Base-by-base conservation (phyloP, 1,284 basidiomycete species). In the Heterobasidion annosum region DNA sequence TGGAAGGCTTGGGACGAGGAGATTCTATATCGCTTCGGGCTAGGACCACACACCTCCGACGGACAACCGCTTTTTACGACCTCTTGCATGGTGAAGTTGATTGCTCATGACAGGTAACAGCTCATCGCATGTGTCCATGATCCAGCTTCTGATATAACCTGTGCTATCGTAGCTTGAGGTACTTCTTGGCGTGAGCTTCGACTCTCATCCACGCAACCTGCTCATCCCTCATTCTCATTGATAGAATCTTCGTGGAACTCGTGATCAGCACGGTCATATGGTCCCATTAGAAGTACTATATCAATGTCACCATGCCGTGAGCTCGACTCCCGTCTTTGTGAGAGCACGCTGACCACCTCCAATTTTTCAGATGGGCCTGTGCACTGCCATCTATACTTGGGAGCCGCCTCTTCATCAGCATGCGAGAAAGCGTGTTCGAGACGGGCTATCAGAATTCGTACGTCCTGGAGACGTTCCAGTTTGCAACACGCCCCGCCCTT, bases 301-400 rank as follows among this genome's bases (percentile, higher is more conserved):
- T 67, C 55, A 63, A 62, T 47, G 51, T 64, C 34, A 52, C 66
- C 51, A 64, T 63, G 54, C 65, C 65, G 65, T 66, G 44, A 16
- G 65, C 58, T n/a, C 13, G n/a, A 25, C 6, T 32, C 16, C n/a
- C 15, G 0, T 52, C 43, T 32, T 48, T 34, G n/a, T 18, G 16
- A 37, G 6, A n/a, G 16, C 25, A 33, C 9, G 53, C 45, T 48
- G 16, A 33, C 19, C 40, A 33, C 16, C 16, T 35, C 9, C 32
- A 16, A 37, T 12, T 7, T 12, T 9, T 12, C 52, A 66, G 66
- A 2, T 67, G 66, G 66, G 64, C 64, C 10, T 35, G 53, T 8
- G 58, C 60, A n/a, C 50, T 62, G 2, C 61, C 61, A 1, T 62
- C 61, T 13, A 51, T 62, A n/a, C 53, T 62, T 16, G 61, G 61